phyloP scores from a whole-genome alignment of 176 grass and related monocot species.

The Triticum timopheevii region DNA sequence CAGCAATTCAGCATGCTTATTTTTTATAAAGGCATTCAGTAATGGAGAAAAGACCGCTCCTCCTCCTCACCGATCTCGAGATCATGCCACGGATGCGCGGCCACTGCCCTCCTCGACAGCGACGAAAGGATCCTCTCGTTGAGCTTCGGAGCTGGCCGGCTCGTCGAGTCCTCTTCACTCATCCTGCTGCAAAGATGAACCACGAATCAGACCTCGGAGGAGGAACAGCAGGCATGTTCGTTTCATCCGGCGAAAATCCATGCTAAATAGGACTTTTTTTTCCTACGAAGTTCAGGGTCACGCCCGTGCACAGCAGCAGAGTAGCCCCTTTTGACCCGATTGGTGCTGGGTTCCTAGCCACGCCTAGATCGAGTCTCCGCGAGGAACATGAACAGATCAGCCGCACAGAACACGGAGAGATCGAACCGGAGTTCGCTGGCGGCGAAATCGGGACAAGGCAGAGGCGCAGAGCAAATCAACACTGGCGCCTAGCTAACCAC shows the following conservation, averaged over 20 bases:
- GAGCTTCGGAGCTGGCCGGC: slow-evolving; percentile 46
- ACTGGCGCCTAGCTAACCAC: neutral
- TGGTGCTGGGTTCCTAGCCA: neutral
- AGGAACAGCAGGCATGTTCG: no score
- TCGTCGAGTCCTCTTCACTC: slow-evolving; percentile 39
- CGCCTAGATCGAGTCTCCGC: neutral
- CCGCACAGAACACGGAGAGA: neutral
- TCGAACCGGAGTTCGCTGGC: neutral
- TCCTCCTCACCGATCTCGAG: neutral
- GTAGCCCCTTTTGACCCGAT: no score
- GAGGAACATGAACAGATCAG: no score
- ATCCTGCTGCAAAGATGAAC: slow-evolving; percentile 17
- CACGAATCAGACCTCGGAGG: neutral
- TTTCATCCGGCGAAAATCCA: no score
- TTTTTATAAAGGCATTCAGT: neutral
- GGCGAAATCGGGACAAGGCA: neutral
- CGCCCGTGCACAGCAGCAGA: no score
- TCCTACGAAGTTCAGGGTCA: no score
- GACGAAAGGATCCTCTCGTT: slow-evolving; percentile 95
- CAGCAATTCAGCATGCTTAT: neutral
- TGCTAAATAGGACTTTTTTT: no score
- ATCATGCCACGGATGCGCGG: slow-evolving; percentile 92
- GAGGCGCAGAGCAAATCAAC: neutral
- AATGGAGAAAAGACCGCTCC: no score
- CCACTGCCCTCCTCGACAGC: slow-evolving; percentile 76